Conservation (phyloP, 1,284 basidiomycete genomes). For the Ceratobasidium sp. region DNA sequence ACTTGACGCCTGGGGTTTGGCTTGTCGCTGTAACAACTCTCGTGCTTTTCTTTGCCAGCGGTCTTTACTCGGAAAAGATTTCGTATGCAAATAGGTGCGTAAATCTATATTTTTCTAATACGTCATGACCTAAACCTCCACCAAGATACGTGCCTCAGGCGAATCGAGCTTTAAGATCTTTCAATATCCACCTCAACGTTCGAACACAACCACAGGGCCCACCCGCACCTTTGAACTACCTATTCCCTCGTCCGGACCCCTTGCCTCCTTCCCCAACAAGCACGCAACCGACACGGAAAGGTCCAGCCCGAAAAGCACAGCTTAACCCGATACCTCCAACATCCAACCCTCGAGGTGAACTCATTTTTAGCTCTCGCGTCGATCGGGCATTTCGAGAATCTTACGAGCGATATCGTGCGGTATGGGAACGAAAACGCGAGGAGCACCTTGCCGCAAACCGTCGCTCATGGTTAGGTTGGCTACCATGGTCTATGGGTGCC, state of each 20-base stretch:
- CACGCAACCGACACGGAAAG: constrained; percentile 53
- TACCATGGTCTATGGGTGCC: background rate
- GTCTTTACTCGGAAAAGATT: constrained; percentile 96
- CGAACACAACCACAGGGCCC: constrained; percentile 75
- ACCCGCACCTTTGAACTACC: constrained; percentile 71
- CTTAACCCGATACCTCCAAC: constrained; percentile 90
- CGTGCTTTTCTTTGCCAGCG: constrained; percentile 94
- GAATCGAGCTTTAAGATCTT: constrained; percentile 87
- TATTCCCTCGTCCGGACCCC: constrained; percentile 64
- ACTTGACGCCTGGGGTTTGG: constrained; percentile 77
- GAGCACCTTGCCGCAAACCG: constrained; percentile 58
- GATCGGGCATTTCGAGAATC: constrained; percentile 85
- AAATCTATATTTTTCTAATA: background rate
- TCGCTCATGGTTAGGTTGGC: constrained; percentile 43
- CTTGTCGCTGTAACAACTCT: constrained; percentile 90
- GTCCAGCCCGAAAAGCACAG: constrained; percentile 55
- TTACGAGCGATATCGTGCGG: constrained; percentile 90
- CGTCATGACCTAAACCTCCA: background rate
- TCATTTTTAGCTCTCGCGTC: constrained; percentile 94
- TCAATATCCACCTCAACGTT: constrained; percentile 98
- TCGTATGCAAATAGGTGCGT: constrained; percentile 92
- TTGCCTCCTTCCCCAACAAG: constrained; percentile 48
- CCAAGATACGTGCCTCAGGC: constrained; percentile 94
- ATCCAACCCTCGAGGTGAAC: constrained; percentile 90
- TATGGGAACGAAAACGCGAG: constrained; percentile 86